Percentiles rank a stretch among this genome's conserved stretches.
Evolutionary conservation across 2,329 filamentous ascomycete species (phyloP).

Genomic region (Apiospora malaysiana): DNA sequence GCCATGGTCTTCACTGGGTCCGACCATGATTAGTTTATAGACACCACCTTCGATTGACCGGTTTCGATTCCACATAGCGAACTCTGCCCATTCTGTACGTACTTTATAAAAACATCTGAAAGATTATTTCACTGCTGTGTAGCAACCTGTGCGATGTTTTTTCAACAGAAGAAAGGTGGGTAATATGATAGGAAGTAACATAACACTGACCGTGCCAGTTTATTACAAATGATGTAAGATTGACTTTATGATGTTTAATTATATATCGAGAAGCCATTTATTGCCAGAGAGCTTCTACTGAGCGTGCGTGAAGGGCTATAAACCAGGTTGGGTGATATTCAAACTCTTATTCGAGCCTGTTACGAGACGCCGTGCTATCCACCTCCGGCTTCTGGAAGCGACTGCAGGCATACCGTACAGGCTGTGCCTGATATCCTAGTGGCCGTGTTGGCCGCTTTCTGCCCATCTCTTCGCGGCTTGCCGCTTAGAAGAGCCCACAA

Average conservation of each 20-base stretch:
- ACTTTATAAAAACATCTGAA: neutral
- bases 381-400: neutral
- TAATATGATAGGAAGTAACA: neutral
- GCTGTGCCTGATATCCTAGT: neutral
- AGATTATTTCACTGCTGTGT: neutral
- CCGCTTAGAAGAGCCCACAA: neutral
- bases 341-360: neutral
- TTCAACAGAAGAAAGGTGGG: neutral
- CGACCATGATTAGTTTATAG: conserved; percentile 2
- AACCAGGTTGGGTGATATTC: conserved; percentile 8
- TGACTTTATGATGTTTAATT: neutral
- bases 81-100: conserved; percentile 1
- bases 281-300: neutral
- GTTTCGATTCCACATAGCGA: conserved; percentile 13
- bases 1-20: conserved; percentile 10
- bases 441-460: neutral
- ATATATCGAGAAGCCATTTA: neutral
- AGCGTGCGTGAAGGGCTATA: neutral
- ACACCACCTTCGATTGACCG: neutral
- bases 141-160: neutral
- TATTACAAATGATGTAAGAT: neutral
- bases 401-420: neutral
- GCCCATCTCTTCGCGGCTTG: conserved; percentile 9
- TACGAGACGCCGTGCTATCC: neutral
- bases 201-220: neutral